Evolutionary conservation across 257 asterid species (phyloP).

Genomic region (Leptodermis oblonga): DNA sequence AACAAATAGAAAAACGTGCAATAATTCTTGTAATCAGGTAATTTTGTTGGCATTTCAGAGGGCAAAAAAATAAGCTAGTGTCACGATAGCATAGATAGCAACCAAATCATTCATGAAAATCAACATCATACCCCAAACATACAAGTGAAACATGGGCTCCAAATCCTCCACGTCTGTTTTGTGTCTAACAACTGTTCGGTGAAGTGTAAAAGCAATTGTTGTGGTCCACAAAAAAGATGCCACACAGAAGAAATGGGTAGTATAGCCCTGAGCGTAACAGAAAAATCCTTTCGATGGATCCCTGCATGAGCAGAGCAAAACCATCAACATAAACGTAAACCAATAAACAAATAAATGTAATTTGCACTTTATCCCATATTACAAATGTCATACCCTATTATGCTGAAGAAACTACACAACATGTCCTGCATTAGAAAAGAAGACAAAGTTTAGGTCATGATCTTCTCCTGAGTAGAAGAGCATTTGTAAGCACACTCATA

Average conservation of each 20-base stretch:
- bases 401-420: slow-evolving; percentile 97
- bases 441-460: slow-evolving; percentile 11
- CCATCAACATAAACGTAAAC: neutral
- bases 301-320: slow-evolving; percentile 43
- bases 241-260: slow-evolving; percentile 95
- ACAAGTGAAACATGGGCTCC: slow-evolving; percentile 96
- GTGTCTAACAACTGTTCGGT: slow-evolving; percentile 97
- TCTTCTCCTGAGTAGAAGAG: slow-evolving; percentile 8
- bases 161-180: slow-evolving; percentile 97
- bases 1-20: slow-evolving; percentile 1
- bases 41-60: neutral
- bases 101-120: neutral
- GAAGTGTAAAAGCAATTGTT: slow-evolving; percentile 91
- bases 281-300: slow-evolving; percentile 96
- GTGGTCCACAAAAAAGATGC: slow-evolving; percentile 98
- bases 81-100: neutral
- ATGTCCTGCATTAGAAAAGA: slow-evolving; percentile 65
- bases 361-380: slow-evolving; percentile 11
- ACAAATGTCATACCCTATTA: slow-evolving; percentile 62
- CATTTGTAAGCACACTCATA: too few relatives aligned
- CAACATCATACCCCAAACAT: slow-evolving; percentile 82
- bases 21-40: neutral
- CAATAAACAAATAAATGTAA: slow-evolving; percentile 12
- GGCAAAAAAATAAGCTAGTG: neutral
- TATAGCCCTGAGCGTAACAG: slow-evolving; percentile 95